Evolutionary conservation across 2,329 filamentous ascomycete genomes (phyloP).

Genomic region (Xylariaceae sp.): DNA sequence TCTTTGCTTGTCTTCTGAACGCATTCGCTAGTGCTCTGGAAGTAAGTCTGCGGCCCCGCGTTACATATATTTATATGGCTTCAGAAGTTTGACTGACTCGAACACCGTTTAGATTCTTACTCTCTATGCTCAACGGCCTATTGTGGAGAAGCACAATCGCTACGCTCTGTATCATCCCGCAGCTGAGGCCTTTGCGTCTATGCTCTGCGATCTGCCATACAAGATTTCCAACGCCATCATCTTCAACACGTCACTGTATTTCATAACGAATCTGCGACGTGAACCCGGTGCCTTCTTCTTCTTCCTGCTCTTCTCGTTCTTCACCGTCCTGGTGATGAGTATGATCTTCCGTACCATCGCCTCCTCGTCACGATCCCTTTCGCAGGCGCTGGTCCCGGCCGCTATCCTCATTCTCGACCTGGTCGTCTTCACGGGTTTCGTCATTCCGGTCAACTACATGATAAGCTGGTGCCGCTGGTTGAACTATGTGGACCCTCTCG

Average conservation of each 20-base stretch:
- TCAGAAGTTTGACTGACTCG: slow-evolving; percentile 18
- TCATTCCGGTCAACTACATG: slow-evolving; percentile 63
- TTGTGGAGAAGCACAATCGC: slow-evolving; percentile 82
- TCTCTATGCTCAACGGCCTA: slow-evolving; percentile 81
- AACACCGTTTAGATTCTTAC: slow-evolving; percentile 59
- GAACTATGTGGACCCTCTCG: slow-evolving; percentile 72
- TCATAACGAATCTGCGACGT: slow-evolving; percentile 76
- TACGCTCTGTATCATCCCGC: slow-evolving; percentile 89
- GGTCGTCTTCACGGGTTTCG: slow-evolving; percentile 67
- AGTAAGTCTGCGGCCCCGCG: slow-evolving; percentile 35
- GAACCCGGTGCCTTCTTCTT: slow-evolving; percentile 77
- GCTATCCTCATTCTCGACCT: slow-evolving; percentile 59
- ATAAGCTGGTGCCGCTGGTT: slow-evolving; percentile 78
- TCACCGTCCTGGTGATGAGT: slow-evolving; percentile 71
- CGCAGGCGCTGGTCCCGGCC: slow-evolving; percentile 57
- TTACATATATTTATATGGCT: not conserved
- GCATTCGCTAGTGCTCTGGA: slow-evolving; percentile 76
- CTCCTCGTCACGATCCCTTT: slow-evolving; percentile 66
- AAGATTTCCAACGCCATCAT: slow-evolving; percentile 68
- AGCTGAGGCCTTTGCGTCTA: slow-evolving; percentile 80
- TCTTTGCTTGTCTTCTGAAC: slow-evolving; percentile 84
- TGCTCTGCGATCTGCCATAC: slow-evolving; percentile 80
- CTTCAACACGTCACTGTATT: slow-evolving; percentile 80
- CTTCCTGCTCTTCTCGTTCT: slow-evolving; percentile 72
- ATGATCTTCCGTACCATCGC: slow-evolving; percentile 81